Base-by-base conservation (phyloP, 106 monocot genomes). In the Xerophyta viscosa region DNA sequence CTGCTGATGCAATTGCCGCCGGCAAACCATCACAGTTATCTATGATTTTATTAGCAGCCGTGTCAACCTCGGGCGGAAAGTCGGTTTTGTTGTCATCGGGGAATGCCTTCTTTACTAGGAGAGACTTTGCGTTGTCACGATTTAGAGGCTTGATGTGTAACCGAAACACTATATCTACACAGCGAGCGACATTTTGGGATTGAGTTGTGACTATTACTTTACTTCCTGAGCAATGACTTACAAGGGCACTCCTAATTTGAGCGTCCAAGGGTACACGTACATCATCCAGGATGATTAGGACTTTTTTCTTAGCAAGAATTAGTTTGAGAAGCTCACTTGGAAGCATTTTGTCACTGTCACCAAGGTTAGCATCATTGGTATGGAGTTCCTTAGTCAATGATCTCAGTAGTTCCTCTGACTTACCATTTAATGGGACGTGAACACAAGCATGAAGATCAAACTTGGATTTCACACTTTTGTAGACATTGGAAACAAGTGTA, bases 391-490 rank as follows among this genome's bases (percentile, higher is more conserved):
- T 47, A 1, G 13, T 15, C 1, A 50, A 59, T 6, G 15, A 29
- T 24, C 33, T 14, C 0, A 74, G 31, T 11, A 74, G 9, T 18
- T 63, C 61, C 0, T 65, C 50, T 17, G 37, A 11, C 10, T 25
- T 50, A 29, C 31, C 66, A 1, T 53, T 55, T 17, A 64, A 53
- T 7, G 70, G 70, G 2, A 74, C 54, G 15, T 56, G 36, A 26
- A 80, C 14, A 70, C 74, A 74, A 24, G 66, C 80, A 29, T 31
- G 57, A 31, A 50, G 54, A 23, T 69, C 56, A 61, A 80, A 80
- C n/a, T n/a, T n/a, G n/a, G n/a, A n/a, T 31, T 7, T 37, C 9
- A 54, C 27, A 33, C 31, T 57, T 24, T 60, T 61, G 29, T 62
- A 80, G 8, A 80, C 44, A 31, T 66, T 45, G 17, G 46, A 37